Conservation (phyloP, 768 basidiomycete species). For the Tricholoma furcatifolium region DNA sequence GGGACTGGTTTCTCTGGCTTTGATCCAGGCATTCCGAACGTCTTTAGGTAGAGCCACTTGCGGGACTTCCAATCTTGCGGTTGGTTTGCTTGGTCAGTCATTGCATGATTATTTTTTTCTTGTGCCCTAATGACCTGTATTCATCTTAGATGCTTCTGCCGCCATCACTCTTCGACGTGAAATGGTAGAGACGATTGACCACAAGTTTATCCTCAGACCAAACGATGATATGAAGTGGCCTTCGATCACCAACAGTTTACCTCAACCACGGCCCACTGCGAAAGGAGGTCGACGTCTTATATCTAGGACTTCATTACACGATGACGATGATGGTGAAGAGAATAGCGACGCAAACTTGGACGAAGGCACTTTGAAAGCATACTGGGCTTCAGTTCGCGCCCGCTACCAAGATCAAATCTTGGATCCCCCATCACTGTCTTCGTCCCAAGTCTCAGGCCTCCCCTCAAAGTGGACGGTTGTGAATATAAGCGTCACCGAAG, state of each 20-base stretch:
- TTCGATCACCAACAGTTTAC: constrained; percentile 43
- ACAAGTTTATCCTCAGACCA: constrained; percentile 54
- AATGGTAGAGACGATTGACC: constrained; percentile 75
- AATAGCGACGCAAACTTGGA: constrained; percentile 20
- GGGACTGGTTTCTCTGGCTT: constrained; percentile 64
- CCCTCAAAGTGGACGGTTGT: constrained; percentile 83
- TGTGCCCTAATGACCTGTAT: background rate
- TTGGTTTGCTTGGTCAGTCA: constrained; percentile 60
- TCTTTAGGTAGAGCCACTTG: constrained; percentile 65
- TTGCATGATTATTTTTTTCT: background rate
- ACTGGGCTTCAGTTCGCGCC: constrained; percentile 60
- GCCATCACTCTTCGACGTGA: constrained; percentile 84
- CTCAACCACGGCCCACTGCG: constrained; percentile 28
- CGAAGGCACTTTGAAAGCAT: constrained; percentile 40
- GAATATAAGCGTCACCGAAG: constrained; percentile 80
- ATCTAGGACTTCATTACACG: constrained; percentile 22
- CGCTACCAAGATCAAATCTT: constrained; percentile 51
- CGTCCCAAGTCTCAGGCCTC: constrained; percentile 42
- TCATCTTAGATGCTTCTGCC: constrained; percentile 60
- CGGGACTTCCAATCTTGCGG: constrained; percentile 53
- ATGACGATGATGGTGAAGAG: constrained; percentile 40
- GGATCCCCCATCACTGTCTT: constrained; percentile 40
- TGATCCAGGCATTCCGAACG: constrained; percentile 75
- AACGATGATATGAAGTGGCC: constrained; percentile 81
- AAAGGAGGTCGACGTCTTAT: constrained; percentile 13